phyloP scores from a whole-genome alignment of 305 asterid species.

The Rubia peregrina region DNA sequence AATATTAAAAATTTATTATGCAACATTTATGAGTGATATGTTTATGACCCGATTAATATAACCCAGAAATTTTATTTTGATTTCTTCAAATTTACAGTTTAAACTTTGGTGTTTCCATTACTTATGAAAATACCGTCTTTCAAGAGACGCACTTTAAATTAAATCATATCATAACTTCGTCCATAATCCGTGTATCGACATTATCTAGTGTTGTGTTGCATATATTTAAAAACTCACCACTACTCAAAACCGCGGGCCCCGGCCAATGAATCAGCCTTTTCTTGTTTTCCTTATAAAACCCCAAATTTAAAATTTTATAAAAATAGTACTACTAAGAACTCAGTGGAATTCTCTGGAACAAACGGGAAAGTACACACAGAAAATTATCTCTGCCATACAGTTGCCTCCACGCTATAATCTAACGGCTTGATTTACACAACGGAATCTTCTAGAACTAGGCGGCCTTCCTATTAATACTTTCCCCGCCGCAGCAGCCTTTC shows the following conservation, averaged over 20 bases:
- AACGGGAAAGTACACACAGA: conserved; percentile 13
- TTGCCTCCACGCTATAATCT: conserved; percentile 2
- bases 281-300: not conserved
- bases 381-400: conserved; percentile 1
- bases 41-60: no score
- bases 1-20: no score
- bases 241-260: not conserved
- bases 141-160: no score
- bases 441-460: conserved; percentile 23
- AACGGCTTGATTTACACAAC: conserved; percentile 5
- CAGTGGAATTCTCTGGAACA: conserved; percentile 13
- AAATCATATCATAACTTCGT: no score
- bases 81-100: no score
- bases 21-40: no score
- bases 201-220: no score
- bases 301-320: not conserved
- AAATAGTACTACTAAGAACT: not conserved
- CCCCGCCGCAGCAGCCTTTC: not conserved
- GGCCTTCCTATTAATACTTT: not conserved
- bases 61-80: no score
- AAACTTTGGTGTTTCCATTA: no score
- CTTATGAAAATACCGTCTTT: no score
- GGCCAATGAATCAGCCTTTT: not conserved
- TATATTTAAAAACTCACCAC: no score
- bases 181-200: no score